Base-by-base conservation (phyloP, 768 basidiomycete species). In the Bullera alba region DNA sequence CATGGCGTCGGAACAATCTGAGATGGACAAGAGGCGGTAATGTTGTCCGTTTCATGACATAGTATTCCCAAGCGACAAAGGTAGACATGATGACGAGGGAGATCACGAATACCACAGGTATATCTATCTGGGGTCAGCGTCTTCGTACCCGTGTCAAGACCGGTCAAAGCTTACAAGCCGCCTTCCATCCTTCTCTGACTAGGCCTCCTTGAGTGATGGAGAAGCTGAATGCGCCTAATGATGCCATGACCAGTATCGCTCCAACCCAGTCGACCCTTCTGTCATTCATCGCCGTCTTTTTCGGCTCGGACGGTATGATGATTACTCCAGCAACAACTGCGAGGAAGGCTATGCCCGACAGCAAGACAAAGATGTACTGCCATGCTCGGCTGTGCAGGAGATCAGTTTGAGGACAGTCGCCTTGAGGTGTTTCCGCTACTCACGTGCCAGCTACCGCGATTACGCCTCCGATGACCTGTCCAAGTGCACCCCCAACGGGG, bases 401-500 rank as follows among this genome's bases (percentile, higher is more conserved):
- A 62, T 25, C 56, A 50, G 36, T 28, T 1, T 28, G 54, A 3
- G 30, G 8, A 5, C 27, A 15, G 10, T 44, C 42, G 27, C 10
- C 4, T 0, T 1, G 15, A 17, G 36, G 1, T n/a, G n/a, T n/a
- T n/a, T n/a, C n/a, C n/a, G n/a, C n/a, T n/a, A 26, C 26, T 6
- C 28, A 2, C n/a, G 2, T 63, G 71, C 43, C 48, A 76, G 74
- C 30, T 17, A 32, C 70, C 69, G 51, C 83, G n/a, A 87, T 70
- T 2, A 83, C 73, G 12, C 84, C 86, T 15, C 87, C 87, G 1
- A 87, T 48, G 0, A 81, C 73, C 30, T 75, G 76, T 0, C 87
- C 87, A 5, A 87, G 73, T 0, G 80, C 83, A 0, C 78, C 82
- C 0, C 90, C 88, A 2, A 91, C 60, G 0, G 89, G 88, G 1